These are phyloP conservation scores for Malus fusca DNA, from an alignment of 306 rosid species.

Conservation along the genomic window DNA sequence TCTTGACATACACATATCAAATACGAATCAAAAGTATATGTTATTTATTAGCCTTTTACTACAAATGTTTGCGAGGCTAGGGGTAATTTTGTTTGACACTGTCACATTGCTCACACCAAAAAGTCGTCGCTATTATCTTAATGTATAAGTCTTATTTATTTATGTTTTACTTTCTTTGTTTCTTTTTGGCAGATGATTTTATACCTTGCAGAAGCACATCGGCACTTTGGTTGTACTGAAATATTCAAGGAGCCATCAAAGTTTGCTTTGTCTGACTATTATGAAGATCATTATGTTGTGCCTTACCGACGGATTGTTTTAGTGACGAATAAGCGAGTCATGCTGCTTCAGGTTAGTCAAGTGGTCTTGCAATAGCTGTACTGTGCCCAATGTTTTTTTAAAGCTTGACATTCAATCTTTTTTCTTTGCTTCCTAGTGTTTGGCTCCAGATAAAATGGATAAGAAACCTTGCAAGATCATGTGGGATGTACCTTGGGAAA, in stretches of 20 bases:
- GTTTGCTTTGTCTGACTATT: slow-evolving; percentile 84
- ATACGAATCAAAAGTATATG: neutral
- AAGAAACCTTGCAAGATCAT: slow-evolving; percentile 85
- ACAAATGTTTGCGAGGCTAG: neutral
- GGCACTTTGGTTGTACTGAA: slow-evolving; percentile 85
- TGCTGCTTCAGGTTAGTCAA: slow-evolving; percentile 77
- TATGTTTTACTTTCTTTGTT: neutral
- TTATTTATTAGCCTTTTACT: neutral
- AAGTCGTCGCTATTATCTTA: neutral
- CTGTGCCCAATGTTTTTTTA: slow-evolving; percentile 5
- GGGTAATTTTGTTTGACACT: neutral
- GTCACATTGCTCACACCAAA: neutral
- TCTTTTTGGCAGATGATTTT: slow-evolving; percentile 65
- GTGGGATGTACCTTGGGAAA: slow-evolving; percentile 97
- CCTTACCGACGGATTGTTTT: slow-evolving; percentile 72
- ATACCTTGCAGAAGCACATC: slow-evolving; percentile 88
- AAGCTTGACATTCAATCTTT: slow-evolving; percentile 24
- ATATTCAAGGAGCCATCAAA: slow-evolving; percentile 96
- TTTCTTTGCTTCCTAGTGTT: slow-evolving; percentile 48
- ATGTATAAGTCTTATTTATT: neutral
- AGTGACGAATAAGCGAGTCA: slow-evolving; percentile 86
- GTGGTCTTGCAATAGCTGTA: neutral
- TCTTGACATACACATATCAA: neutral
- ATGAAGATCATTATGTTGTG: slow-evolving; percentile 71
- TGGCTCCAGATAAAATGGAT: slow-evolving; percentile 75